Conservation (phyloP, 768 basidiomycete species). For the Leccinum pellstonianum region DNA sequence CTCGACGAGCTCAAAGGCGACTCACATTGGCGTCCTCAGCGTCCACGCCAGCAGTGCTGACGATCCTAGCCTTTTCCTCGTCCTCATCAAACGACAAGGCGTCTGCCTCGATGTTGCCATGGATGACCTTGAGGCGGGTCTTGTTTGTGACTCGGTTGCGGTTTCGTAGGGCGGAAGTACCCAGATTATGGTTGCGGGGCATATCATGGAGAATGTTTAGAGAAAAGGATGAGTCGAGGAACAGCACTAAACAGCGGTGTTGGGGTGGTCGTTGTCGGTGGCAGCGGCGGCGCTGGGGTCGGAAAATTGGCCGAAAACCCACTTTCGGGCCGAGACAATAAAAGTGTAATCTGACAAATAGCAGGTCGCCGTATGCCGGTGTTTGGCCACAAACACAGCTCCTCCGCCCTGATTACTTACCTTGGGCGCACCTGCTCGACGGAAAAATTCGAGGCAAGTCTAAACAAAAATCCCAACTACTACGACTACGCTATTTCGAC, state of each 20-base stretch:
- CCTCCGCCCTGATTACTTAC: constrained; percentile 28
- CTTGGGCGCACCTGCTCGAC: constrained; percentile 13
- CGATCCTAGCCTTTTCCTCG: constrained; percentile 78
- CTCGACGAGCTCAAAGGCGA: constrained; percentile 37
- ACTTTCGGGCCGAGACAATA: constrained; percentile 53
- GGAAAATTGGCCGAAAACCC: constrained; percentile 63
- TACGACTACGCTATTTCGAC: constrained; percentile 5
- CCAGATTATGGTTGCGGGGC: constrained; percentile 79
- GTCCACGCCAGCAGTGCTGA: constrained; percentile 85
- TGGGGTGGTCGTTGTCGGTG: constrained; percentile 45
- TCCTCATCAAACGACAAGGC: constrained; percentile 81
- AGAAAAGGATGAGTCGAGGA: constrained; percentile 41
- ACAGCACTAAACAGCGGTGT: constrained; percentile 27
- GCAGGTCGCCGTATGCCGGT: constrained; percentile 30
- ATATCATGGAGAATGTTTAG: constrained; percentile 69
- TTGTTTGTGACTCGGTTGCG: constrained; percentile 92
- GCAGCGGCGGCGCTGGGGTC: constrained; percentile 57
- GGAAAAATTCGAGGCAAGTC: constrained; percentile 9
- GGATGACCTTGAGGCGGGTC: constrained; percentile 81
- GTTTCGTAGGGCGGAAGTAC: constrained; percentile 77
- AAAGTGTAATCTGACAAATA: constrained; percentile 32
- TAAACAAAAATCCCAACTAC: constrained; percentile 13
- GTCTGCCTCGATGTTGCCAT: constrained; percentile 80
- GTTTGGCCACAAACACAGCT: constrained; percentile 32
- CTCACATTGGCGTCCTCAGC: constrained; percentile 93